Evolutionary conservation across 2,329 filamentous ascomycete genomes (phyloP).

Genomic region (Coniochaeta prunicola): DNA sequence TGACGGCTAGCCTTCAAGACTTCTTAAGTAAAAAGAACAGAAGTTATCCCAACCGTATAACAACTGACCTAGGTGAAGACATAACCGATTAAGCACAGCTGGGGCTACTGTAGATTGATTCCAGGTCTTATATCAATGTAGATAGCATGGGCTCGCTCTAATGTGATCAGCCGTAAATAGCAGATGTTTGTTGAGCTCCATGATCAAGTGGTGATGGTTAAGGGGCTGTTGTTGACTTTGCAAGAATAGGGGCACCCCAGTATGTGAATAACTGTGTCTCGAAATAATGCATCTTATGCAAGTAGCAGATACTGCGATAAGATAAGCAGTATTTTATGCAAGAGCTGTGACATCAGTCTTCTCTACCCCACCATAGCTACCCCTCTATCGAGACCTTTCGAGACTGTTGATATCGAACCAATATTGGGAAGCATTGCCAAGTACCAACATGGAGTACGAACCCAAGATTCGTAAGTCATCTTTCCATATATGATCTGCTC

Average conservation of each 20-base stretch:
- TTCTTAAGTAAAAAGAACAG: too few species aligned
- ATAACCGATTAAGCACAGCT: too few species aligned
- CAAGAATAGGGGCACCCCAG: background rate
- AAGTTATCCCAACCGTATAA: too few species aligned
- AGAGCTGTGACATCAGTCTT: background rate
- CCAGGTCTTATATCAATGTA: too few species aligned
- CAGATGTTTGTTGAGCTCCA: too few species aligned
- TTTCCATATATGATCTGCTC: background rate
- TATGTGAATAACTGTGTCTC: background rate
- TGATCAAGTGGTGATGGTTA: too few species aligned
- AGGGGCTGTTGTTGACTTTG: background rate
- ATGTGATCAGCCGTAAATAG: too few species aligned
- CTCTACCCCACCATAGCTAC: background rate
- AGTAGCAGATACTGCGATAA: background rate
- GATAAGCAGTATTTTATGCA: background rate
- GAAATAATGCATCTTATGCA: background rate
- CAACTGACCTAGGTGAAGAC: too few species aligned
- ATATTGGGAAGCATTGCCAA: background rate
- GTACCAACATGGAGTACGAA: conserved; percentile 16
- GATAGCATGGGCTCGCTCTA: too few species aligned
- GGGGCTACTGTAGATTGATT: too few species aligned
- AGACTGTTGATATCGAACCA: background rate
- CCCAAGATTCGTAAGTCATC: conserved; percentile 16
- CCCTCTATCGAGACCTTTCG: background rate
- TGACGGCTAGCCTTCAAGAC: too few species aligned